phyloP scores from a whole-genome alignment of 2,329 filamentous ascomycete genomes.

The Talaromyces sp. region DNA sequence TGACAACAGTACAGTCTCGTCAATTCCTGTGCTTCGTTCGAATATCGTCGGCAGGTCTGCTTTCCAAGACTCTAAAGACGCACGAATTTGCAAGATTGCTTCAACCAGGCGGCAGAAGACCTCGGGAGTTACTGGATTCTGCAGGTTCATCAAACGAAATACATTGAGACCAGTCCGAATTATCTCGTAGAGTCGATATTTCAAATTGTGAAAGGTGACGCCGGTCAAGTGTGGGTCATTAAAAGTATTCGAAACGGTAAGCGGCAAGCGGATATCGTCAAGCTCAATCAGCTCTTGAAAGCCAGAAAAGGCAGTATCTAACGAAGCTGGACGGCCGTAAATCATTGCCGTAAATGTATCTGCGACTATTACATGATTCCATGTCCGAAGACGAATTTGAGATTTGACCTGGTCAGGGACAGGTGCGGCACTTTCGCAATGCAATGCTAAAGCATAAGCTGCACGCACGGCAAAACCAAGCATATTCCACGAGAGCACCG shows the following conservation, averaged over 20 bases:
- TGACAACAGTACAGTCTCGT: not conserved
- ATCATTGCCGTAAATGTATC: not conserved
- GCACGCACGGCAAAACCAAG: not conserved
- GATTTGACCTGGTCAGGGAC: not conserved
- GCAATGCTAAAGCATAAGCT: not conserved
- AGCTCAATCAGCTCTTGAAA: not conserved
- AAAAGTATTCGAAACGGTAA: not conserved
- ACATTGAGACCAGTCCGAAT: not conserved
- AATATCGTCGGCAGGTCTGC: not conserved
- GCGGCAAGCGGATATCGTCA: not conserved
- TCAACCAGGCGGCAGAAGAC: not conserved
- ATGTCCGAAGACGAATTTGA: not conserved
- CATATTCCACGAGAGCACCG: not conserved
- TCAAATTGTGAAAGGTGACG: not conserved
- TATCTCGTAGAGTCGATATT: slow-evolving; percentile 1
- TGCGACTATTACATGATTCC: not conserved
- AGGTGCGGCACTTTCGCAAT: not conserved
- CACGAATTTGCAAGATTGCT: not conserved
- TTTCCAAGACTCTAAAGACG: not conserved
- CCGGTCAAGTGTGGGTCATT: not conserved
- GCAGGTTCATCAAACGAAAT: not conserved
- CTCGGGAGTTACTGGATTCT: not conserved
- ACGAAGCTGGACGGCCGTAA: not conserved
- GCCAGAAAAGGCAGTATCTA: slow-evolving; percentile 1
- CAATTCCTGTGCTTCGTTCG: not conserved